phyloP scores from a whole-genome alignment of 495 filamentous ascomycete species.

The Aspergillus kassunensis region DNA sequence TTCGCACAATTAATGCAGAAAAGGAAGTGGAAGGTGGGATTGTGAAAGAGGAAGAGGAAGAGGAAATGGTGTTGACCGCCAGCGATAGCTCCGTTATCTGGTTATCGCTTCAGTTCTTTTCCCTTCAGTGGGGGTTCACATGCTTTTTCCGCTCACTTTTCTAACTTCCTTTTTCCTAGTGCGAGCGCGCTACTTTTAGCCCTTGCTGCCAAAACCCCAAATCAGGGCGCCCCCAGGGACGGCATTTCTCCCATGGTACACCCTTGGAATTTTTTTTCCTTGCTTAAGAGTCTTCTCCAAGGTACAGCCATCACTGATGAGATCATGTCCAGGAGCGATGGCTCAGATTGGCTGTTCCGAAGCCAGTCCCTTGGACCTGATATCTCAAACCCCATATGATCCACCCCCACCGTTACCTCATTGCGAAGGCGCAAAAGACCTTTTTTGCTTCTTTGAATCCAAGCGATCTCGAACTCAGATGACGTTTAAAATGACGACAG shows the following conservation, averaged over 20 bases:
- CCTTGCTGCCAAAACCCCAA: not conserved
- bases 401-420: conserved; percentile 1
- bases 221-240: not conserved
- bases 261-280: not conserved
- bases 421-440: too few relatives aligned
- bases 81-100: not conserved
- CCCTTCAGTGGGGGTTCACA: conserved; percentile 10
- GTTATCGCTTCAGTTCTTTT: conserved; percentile 2
- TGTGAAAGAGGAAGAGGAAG: not conserved
- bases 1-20: conserved; percentile 3
- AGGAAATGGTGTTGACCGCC: not conserved
- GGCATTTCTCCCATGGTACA: not conserved
- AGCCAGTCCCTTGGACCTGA: not conserved
- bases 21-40: not conserved
- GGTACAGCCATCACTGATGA: not conserved
- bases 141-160: conserved; percentile 3
- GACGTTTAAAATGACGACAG: not conserved
- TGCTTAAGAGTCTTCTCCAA: not conserved
- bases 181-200: not conserved
- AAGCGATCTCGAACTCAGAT: not conserved
- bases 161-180: not conserved
- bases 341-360: not conserved
- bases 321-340: not conserved
- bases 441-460: not conserved
- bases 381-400: not conserved